Evolutionary conservation across 1,284 basidiomycete species (phyloP).

Genomic region (Mycena citricolor): DNA sequence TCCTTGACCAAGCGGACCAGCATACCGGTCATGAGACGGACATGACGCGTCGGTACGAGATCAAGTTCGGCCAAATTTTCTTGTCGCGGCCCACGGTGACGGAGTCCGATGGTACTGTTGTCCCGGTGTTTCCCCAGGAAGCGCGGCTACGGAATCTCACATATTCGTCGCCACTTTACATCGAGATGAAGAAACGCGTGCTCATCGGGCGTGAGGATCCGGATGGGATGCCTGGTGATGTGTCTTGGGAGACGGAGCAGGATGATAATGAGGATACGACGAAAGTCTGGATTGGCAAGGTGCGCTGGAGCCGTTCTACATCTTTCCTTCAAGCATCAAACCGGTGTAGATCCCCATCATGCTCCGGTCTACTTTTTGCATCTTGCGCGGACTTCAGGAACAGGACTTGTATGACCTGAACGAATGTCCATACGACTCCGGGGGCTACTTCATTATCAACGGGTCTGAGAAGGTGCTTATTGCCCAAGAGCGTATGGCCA

Average conservation of each 20-base stretch:
- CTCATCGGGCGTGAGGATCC: conserved; percentile 79
- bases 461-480: conserved; percentile 99
- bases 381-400: conserved; percentile 79
- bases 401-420: conserved; percentile 87
- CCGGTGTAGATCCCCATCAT: conserved; percentile 87
- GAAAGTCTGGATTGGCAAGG: conserved; percentile 97
- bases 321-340: conserved; percentile 17
- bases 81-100: conserved; percentile 93
- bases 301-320: conserved; percentile 36
- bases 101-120: conserved; percentile 93
- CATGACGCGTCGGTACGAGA: conserved; percentile 89
- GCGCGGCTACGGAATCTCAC: conserved; percentile 93
- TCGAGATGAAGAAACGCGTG: conserved; percentile 92
- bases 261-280: conserved; percentile 63
- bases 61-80: conserved; percentile 98
- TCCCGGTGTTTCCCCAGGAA: conserved; percentile 96
- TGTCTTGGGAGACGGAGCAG: conserved; percentile 79
- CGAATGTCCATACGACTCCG: conserved; percentile 97
- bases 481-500: conserved; percentile 99
- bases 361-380: conserved; percentile 95
- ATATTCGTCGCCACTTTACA: conserved; percentile 94
- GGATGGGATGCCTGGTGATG: conserved; percentile 79
- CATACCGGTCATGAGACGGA: conserved; percentile 86
- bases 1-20: conserved; percentile 95
- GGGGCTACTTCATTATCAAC: conserved; percentile 99